These are phyloP conservation scores for Trichoderma reesei DNA, from an alignment of 495 filamentous ascomycete genomes.

Conservation along the genomic window DNA sequence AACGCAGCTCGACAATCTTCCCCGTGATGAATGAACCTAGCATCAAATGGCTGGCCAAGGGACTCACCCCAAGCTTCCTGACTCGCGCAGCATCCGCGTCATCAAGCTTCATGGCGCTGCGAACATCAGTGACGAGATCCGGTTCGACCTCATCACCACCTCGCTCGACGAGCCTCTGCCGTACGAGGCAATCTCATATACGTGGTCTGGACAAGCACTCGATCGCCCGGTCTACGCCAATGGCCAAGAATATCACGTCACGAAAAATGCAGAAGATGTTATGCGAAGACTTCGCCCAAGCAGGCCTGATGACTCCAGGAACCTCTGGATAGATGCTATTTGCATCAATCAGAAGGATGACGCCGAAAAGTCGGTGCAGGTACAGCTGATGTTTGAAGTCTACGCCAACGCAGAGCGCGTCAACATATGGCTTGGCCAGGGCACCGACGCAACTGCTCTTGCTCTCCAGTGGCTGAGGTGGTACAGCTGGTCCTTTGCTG, in stretches of 20 bases:
- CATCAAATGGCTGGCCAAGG: not conserved
- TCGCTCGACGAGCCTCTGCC: not conserved
- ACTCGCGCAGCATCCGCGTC: constrained; percentile 1
- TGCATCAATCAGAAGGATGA: constrained; percentile 16
- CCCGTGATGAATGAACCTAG: not conserved
- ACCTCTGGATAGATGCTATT: constrained; percentile 13
- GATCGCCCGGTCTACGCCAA: not conserved
- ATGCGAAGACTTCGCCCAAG: not conserved
- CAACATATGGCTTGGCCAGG: constrained; percentile 14
- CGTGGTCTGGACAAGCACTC: constrained; percentile 3
- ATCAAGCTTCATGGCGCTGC: not conserved
- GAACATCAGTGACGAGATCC: not conserved
- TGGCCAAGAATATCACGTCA: not conserved
- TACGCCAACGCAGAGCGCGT: constrained; percentile 15
- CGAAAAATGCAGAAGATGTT: not conserved
- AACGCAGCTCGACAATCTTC: not conserved
- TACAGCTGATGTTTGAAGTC: constrained; percentile 14
- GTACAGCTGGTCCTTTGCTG: not conserved
- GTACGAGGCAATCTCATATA: not conserved
- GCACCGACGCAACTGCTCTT: not conserved
- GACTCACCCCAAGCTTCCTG: not conserved
- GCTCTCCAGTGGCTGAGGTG: not conserved
- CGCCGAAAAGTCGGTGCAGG: constrained; percentile 13
- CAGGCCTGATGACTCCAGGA: not conserved
- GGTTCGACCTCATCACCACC: not conserved